Evolutionary conservation across 768 basidiomycete species (phyloP).

Genomic region (Flagelloscypha sp.): DNA sequence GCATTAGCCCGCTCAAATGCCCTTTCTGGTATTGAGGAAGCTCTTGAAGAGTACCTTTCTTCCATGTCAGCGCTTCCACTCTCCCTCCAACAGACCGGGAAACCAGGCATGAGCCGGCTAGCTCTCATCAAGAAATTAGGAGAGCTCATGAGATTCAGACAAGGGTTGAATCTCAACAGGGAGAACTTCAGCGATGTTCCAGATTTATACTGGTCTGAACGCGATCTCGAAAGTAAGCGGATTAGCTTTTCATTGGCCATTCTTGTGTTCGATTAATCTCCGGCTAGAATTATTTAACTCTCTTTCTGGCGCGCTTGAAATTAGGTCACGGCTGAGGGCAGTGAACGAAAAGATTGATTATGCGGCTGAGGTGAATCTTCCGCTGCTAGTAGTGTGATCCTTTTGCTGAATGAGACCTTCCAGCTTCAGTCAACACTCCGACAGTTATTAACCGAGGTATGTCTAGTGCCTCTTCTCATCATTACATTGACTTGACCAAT

Average conservation of each 20-base stretch:
- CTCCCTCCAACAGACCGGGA: slow-evolving; percentile 68
- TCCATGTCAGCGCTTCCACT: slow-evolving; percentile 77
- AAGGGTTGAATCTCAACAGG: slow-evolving; percentile 82
- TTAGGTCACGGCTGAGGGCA: slow-evolving; percentile 69
- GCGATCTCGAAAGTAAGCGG: slow-evolving; percentile 70
- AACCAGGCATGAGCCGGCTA: slow-evolving; percentile 71
- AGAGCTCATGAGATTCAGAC: slow-evolving; percentile 84
- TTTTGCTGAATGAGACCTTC: slow-evolving; percentile 2
- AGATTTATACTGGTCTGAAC: slow-evolving; percentile 93
- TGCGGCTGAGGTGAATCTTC: slow-evolving; percentile 57
- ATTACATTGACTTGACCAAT: slow-evolving; percentile 4
- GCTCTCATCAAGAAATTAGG: slow-evolving; percentile 91
- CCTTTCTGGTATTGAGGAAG: slow-evolving; percentile 78
- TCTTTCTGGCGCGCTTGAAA: slow-evolving; percentile 78
- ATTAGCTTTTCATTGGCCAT: neutral
- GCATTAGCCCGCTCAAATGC: slow-evolving; percentile 86
- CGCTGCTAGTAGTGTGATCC: neutral
- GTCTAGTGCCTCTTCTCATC: slow-evolving; percentile 4
- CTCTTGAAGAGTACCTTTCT: slow-evolving; percentile 74
- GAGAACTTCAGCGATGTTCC: slow-evolving; percentile 86
- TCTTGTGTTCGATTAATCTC: neutral
- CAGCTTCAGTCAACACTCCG: slow-evolving; percentile 82
- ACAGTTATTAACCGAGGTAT: slow-evolving; percentile 81
- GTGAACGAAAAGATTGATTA: slow-evolving; percentile 92
- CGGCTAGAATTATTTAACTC: slow-evolving; percentile 73